Evolutionary conservation across 305 asterid genomes (phyloP).

Genomic region (Ilex paraguariensis): DNA sequence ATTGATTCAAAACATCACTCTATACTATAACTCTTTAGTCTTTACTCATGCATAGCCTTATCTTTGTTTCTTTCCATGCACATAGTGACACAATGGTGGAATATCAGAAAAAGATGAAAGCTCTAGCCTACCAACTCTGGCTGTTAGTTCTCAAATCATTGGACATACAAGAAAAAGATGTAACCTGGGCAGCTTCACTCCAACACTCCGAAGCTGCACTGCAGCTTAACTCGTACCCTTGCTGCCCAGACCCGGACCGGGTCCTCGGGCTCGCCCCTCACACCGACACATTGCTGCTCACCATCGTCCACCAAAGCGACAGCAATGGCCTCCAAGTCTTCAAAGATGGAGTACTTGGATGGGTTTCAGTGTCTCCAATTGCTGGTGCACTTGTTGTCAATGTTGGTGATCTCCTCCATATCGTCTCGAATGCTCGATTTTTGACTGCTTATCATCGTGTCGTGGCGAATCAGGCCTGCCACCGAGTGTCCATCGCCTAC

Average conservation of each 20-base stretch:
- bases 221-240: slow-evolving; percentile 77
- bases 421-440: slow-evolving; percentile 51
- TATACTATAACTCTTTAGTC: too few relatives aligned
- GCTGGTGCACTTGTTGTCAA: slow-evolving; percentile 57
- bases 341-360: slow-evolving; percentile 32
- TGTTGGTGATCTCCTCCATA: slow-evolving; percentile 67
- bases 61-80: neutral
- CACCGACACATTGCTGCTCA: slow-evolving; percentile 64
- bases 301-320: slow-evolving; percentile 72
- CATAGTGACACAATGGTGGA: slow-evolving; percentile 59
- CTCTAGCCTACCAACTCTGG: slow-evolving; percentile 41
- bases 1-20: too few relatives aligned
- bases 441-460: slow-evolving; percentile 50
- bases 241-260: slow-evolving; percentile 65
- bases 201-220: slow-evolving; percentile 33
- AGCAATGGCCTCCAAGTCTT: slow-evolving; percentile 60
- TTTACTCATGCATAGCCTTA: too few relatives aligned
- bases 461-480: slow-evolving; percentile 38
- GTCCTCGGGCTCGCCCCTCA: slow-evolving; percentile 77
- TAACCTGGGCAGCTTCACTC: slow-evolving; percentile 14
- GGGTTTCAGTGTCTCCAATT: slow-evolving; percentile 44
- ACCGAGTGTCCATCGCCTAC: slow-evolving; percentile 47
- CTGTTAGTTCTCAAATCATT: slow-evolving; percentile 41
- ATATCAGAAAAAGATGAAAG: slow-evolving; percentile 57
- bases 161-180: slow-evolving; percentile 26